Conservation (phyloP, 2,329 filamentous ascomycete genomes). For the Ampelomyces quisqualis region DNA sequence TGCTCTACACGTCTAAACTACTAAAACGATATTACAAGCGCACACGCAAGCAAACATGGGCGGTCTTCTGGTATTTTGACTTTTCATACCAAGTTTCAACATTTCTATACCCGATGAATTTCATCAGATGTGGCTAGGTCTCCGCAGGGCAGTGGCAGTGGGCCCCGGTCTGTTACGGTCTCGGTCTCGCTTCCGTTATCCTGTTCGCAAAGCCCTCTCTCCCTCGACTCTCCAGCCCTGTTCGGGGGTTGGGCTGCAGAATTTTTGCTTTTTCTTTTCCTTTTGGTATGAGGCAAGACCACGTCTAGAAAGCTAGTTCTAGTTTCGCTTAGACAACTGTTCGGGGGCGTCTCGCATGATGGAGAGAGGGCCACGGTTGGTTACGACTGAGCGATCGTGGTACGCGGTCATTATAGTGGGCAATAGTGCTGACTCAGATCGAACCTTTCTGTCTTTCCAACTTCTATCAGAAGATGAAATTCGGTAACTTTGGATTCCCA, state of each 20-base stretch:
- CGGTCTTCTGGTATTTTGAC: slow-evolving; percentile 10
- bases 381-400: slow-evolving; percentile 12
- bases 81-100: slow-evolving; percentile 6
- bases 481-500: not conserved
- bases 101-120: slow-evolving; percentile 13
- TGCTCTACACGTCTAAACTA: not conserved
- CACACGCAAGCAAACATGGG: slow-evolving; percentile 11
- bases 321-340: not conserved
- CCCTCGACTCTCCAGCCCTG: slow-evolving; percentile 7
- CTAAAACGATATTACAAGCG: not conserved
- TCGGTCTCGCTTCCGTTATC: not conserved
- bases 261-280: slow-evolving; percentile 6
- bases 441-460: too few species aligned
- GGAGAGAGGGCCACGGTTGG: slow-evolving; percentile 15
- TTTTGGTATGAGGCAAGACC: not conserved
- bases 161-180: not conserved
- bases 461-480: too few species aligned
- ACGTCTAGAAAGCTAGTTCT: not conserved
- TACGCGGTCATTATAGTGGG: slow-evolving; percentile 10
- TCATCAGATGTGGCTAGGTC: not conserved
- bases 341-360: slow-evolving; percentile 5
- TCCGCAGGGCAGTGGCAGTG: not conserved
- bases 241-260: slow-evolving; percentile 10
- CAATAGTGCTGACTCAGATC: slow-evolving; percentile 4
- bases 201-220: not conserved